phyloP scores from a whole-genome alignment of 441 rosid species.

The Corymbia citriodora region DNA sequence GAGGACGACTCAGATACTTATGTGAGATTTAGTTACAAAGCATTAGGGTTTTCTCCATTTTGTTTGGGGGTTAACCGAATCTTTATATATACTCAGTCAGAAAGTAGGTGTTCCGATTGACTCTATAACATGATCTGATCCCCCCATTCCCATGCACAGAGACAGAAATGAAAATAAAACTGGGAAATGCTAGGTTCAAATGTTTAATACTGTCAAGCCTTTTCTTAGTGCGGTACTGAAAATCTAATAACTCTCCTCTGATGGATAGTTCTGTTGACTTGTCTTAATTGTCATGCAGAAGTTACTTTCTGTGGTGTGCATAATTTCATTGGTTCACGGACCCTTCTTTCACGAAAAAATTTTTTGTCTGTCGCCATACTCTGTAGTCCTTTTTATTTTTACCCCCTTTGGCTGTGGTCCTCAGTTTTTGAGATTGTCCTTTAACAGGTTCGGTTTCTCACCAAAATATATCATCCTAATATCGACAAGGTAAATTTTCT shows the following conservation, averaged over 20 bases:
- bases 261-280: background rate
- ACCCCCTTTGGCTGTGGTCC: background rate
- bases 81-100: background rate
- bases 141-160: background rate
- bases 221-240: background rate
- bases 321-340: background rate
- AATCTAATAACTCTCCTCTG: background rate
- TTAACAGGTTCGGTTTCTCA: conserved; percentile 91
- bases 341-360: background rate
- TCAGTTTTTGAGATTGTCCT: background rate
- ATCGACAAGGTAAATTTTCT: conserved; percentile 49
- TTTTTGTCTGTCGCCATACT: background rate
- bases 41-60: background rate
- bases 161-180: background rate
- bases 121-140: background rate
- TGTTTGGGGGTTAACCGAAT: background rate
- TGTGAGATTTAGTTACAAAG: background rate
- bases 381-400: background rate
- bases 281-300: background rate
- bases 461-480: conserved; percentile 97
- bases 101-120: background rate
- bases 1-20: background rate
- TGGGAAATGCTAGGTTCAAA: background rate
- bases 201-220: background rate
- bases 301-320: background rate